phyloP scores from a whole-genome alignment of 306 rosid genomes.

The Cucumis hystrix region DNA sequence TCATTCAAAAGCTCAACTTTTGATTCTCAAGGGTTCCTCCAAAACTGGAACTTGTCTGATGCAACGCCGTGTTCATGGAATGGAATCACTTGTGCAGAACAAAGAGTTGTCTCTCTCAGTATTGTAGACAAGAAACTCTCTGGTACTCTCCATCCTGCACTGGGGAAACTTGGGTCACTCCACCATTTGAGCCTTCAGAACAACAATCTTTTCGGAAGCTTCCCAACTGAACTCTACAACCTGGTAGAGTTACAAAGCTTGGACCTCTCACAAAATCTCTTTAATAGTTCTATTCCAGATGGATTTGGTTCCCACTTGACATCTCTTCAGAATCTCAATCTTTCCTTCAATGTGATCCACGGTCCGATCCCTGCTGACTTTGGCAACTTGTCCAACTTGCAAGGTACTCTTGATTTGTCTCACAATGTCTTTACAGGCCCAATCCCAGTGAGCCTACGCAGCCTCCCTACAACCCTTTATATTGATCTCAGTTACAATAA shows the following conservation, averaged over 20 bases:
- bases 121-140: slow-evolving; percentile 10
- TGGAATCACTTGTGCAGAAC: slow-evolving; percentile 16
- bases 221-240: slow-evolving; percentile 45
- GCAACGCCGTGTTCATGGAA: slow-evolving; percentile 19
- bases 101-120: slow-evolving; percentile 13
- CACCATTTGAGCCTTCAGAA: slow-evolving; percentile 15
- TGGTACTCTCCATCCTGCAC: slow-evolving; percentile 13
- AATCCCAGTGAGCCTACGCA: slow-evolving; percentile 78
- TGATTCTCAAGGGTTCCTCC: neutral
- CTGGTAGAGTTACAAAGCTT: slow-evolving; percentile 71
- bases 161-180: slow-evolving; percentile 15
- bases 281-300: slow-evolving; percentile 56
- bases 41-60: slow-evolving; percentile 18
- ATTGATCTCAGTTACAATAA: slow-evolving; percentile 79
- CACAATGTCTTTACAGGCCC: slow-evolving; percentile 66
- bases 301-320: slow-evolving; percentile 49
- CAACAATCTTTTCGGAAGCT: slow-evolving; percentile 13
- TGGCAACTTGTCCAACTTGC: slow-evolving; percentile 62
- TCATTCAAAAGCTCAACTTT: slow-evolving; percentile 9
- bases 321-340: slow-evolving; percentile 55
- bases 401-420: slow-evolving; percentile 82
- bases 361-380: slow-evolving; percentile 64
- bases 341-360: slow-evolving; percentile 53
- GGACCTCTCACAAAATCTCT: slow-evolving; percentile 68
- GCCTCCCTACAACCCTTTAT: slow-evolving; percentile 77